Evolutionary conservation across 2,329 filamentous ascomycete genomes (phyloP), one percentile per base, ranked within the genome.

Genomic region (Hypoxylon sp.): DNA sequence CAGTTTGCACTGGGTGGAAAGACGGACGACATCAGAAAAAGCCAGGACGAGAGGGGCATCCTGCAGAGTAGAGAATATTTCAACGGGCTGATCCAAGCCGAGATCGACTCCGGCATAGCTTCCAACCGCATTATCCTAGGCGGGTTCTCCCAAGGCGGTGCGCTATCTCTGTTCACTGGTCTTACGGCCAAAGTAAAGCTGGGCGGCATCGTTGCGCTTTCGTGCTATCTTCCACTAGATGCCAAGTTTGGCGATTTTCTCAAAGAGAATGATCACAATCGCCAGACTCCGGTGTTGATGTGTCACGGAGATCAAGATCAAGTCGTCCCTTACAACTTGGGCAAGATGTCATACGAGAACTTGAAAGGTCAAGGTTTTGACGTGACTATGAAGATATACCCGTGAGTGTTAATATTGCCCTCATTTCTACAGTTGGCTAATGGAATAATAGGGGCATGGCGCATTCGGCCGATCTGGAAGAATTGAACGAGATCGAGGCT

Each of bases 171-270:
- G 39, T 87, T 97, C 73, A 84, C 91, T 0, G 94, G 92, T 4
- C 79, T 97, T 43, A 97, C 93, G 4, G 86, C 82, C 69, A 79
- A 81, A 62, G 83, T 86, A 70, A 93, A 92, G 79, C 82, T 98
- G 15, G 94, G 88, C n/a, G 94, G 94, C 66, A 91, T 98, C 67
- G 89, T 97, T 66, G 93, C 90, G 6, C 79, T 98, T 65, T 95
- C 91, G 11, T 90, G 88, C 71, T 98, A 96, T 78, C 79, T 97
- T 70, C 83, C 93, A 19, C 81, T 97, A 28, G 74, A 87, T 67
- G 80, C 85, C 65, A 90, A 89, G 74, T 77, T 92, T 68, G 82
- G 85, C 73, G 83, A 83, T 7, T 80, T 86, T 67, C 76, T 86
- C 15, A 81, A 85, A 1, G 80, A 81, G 69, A 81, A 84, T 24